Evolutionary conservation across 441 rosid genomes (phyloP), one percentile per base, ranked within the genome.

Genomic region (Codiaeum variegatum): DNA sequence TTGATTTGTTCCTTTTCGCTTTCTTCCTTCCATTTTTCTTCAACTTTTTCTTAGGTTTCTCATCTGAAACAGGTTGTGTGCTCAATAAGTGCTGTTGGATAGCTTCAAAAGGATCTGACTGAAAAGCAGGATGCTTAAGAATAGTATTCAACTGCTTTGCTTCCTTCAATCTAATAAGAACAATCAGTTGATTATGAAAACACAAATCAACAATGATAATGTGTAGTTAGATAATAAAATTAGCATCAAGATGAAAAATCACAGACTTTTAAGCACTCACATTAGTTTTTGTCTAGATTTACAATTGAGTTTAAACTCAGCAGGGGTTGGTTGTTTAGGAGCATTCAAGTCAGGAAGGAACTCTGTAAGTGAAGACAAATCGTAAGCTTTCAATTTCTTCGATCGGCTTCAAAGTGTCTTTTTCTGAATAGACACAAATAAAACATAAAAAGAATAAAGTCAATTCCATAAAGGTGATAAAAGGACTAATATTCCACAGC

Each of bases 61-160:
- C 91, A 51, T 90, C 86, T 3, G 44, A 32, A 36, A 80, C 76
- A 69, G 94, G 93, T 61, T 85, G 91, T 40, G 90, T 85, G 84
- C 84, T 85, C 84, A 73, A 79, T 55, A 91, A 72, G 60, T 90
- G 97, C 76, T 91, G 92, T 72, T 85, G 83, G 62, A 91, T 85
- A 54, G 95, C 87, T 80, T 84, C 92, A 5, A 89, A 71, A 0
- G 97, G 97, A 83, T 94, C 92, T 12, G 83, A 80, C 72, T 82
- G 87, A 79, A 92, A 94, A 56, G 82, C 83, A 10, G 90, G 92
- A 81, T 92, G 85, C 62, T 81, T 84, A 34, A 89, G 86, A 80
- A 92, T 92, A 64, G 78, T 78, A 67, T 67, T 79, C 80, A 90
- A 38, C 58, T 88, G 92, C 58, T 82, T 81, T 60, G 87, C 85